phyloP scores from a whole-genome alignment of 495 filamentous ascomycete genomes.

The Penicillium coffeae region DNA sequence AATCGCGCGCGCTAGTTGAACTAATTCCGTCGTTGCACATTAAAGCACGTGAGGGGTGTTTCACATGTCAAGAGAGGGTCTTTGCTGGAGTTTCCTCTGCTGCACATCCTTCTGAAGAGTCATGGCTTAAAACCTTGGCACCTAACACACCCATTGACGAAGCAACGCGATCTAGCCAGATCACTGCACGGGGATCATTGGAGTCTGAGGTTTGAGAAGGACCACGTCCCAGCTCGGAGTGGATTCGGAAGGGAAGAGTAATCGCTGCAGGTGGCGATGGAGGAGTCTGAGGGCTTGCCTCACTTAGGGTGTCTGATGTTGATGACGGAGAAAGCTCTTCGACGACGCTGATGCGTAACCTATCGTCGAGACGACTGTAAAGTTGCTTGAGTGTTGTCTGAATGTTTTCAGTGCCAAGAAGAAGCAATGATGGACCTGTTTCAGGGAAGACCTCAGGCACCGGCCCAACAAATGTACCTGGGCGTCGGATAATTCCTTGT shows the following conservation, averaged over 20 bases:
- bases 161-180: constrained; percentile 37
- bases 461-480: constrained; percentile 20
- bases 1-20: too few relatives aligned
- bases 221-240: constrained; percentile 26
- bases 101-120: not conserved
- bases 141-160: constrained; percentile 37
- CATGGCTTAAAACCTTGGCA: constrained; percentile 5
- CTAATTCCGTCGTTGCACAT: too few relatives aligned
- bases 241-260: constrained; percentile 24
- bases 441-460: constrained; percentile 24
- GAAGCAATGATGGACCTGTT: constrained; percentile 25
- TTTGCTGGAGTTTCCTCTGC: constrained; percentile 1
- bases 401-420: constrained; percentile 25
- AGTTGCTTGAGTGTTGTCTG: constrained; percentile 15
- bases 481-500: constrained; percentile 23
- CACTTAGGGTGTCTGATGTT: constrained; percentile 4
- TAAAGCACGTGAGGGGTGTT: too few relatives aligned
- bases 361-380: constrained; percentile 8
- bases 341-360: constrained; percentile 10
- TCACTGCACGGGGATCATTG: constrained; percentile 21
- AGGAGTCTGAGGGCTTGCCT: constrained; percentile 7
- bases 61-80: too few relatives aligned
- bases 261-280: constrained; percentile 3
- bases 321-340: constrained; percentile 17
- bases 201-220: constrained; percentile 20